These are phyloP conservation scores for Fusarium avenaceum DNA, from an alignment of 2,329 filamentous ascomycete species.

Conservation along the genomic window DNA sequence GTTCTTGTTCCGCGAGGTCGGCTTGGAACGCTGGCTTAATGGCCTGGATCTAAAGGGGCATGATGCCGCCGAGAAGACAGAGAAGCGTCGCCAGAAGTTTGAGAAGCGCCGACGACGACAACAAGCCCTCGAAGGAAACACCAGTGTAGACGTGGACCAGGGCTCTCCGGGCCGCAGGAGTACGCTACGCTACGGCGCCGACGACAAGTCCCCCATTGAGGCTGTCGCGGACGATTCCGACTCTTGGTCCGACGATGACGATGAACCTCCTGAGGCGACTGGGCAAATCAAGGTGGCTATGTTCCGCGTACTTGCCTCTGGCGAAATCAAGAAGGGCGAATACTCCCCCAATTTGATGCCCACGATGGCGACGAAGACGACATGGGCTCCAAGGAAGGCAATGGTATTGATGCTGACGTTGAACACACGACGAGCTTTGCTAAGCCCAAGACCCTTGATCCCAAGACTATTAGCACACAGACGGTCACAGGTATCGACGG, in stretches of 20 bases:
- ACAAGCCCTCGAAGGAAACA: constrained; percentile 61
- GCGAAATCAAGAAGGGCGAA: constrained; percentile 97
- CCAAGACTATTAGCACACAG: constrained; percentile 97
- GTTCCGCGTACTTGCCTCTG: constrained; percentile 93
- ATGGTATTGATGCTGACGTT: constrained; percentile 80
- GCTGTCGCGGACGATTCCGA: constrained; percentile 77
- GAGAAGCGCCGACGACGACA: constrained; percentile 76
- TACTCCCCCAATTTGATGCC: constrained; percentile 97
- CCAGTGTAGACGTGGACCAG: constrained; percentile 54
- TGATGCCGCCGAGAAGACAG: constrained; percentile 88
- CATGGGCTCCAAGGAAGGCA: constrained; percentile 62
- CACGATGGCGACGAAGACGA: constrained; percentile 91
- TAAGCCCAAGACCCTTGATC: constrained; percentile 94
- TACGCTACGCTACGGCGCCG: constrained; percentile 84
- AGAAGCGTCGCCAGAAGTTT: constrained; percentile 87
- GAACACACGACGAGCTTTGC: constrained; percentile 99
- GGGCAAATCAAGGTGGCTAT: constrained; percentile 98
- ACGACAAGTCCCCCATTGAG: constrained; percentile 81
- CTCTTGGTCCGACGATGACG: constrained; percentile 82
- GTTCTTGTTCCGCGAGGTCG: constrained; percentile 97
- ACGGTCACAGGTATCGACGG: constrained; percentile 99
- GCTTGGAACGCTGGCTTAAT: constrained; percentile 95
- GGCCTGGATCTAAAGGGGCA: constrained; percentile 95
- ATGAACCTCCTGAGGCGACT: constrained; percentile 92
- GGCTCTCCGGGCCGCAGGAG: constrained; percentile 62